These are phyloP conservation scores for Platismatia glauca DNA, from an alignment of 495 filamentous ascomycete species.

Conservation along the genomic window DNA sequence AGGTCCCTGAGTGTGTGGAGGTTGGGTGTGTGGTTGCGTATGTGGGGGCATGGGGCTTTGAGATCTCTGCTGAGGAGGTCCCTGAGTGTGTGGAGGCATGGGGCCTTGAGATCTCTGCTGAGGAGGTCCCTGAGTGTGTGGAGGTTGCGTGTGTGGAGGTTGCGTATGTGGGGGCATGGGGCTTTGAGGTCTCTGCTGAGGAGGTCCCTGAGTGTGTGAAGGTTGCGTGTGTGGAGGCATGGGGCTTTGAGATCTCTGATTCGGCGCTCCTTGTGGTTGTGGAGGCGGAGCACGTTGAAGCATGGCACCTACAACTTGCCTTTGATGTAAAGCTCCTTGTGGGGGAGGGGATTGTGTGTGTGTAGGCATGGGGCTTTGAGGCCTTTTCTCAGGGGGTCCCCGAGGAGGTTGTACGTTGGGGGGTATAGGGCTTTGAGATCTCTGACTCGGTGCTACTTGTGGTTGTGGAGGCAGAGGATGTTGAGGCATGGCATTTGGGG, in stretches of 20 bases:
- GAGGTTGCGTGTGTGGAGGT: neutral
- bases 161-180: neutral
- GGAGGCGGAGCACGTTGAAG: too few species aligned
- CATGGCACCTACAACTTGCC: too few species aligned
- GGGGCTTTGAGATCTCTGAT: slow-evolving; percentile 2
- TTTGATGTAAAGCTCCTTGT: too few species aligned
- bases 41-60: neutral
- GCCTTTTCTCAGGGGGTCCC: neutral
- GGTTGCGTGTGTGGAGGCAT: neutral
- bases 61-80: neutral
- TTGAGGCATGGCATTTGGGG: neutral
- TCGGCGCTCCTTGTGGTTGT: neutral
- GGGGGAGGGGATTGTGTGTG: too few species aligned
- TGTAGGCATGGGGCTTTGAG: neutral
- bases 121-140: neutral
- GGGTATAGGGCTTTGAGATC: neutral
- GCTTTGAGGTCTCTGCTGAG: neutral
- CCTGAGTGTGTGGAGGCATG: neutral
- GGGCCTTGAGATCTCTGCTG: neutral
- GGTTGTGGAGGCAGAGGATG: too few species aligned
- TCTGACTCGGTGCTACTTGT: too few species aligned
- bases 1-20: neutral
- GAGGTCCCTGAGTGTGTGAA: neutral
- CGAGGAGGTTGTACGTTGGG: neutral
- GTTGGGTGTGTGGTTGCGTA: neutral